These are phyloP conservation scores for Salix dunnii DNA, from an alignment of 345 rosid genomes.

Conservation along the genomic window DNA sequence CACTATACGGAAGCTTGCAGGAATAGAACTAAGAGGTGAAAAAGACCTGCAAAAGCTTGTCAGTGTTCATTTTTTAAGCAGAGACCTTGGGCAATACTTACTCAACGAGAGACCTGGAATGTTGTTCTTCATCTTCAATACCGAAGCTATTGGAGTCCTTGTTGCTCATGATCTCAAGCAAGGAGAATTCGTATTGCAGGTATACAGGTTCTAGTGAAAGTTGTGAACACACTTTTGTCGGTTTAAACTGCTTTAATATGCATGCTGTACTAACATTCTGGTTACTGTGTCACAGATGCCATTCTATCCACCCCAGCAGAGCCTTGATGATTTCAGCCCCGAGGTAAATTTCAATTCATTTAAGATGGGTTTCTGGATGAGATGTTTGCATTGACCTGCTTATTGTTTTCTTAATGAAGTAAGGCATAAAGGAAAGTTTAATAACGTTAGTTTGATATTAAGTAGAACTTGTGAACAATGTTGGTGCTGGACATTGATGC, in stretches of 20 bases:
- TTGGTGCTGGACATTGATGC: background rate
- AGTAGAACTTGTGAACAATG: background rate
- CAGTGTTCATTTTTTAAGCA: slow-evolving; percentile 85
- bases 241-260: slow-evolving; percentile 5
- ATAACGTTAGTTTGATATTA: background rate
- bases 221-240: background rate
- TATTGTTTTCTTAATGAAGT: background rate
- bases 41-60: slow-evolving; percentile 82
- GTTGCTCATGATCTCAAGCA: slow-evolving; percentile 91
- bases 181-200: slow-evolving; percentile 96
- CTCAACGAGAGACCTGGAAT: slow-evolving; percentile 72
- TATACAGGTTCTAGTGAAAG: slow-evolving; percentile 19
- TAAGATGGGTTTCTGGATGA: background rate
- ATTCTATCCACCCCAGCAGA: slow-evolving; percentile 93
- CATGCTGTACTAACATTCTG: background rate
- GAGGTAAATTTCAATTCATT: slow-evolving; percentile 44
- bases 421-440: background rate
- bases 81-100: slow-evolving; percentile 66
- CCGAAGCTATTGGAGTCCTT: slow-evolving; percentile 81
- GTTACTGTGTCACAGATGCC: slow-evolving; percentile 54
- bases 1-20: slow-evolving; percentile 56
- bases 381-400: background rate
- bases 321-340: slow-evolving; percentile 60
- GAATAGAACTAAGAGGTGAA: slow-evolving; percentile 68
- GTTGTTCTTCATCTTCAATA: slow-evolving; percentile 89